Conservation (phyloP, 1,139 yeast species). For the Blastobotrys malaysiensis region DNA sequence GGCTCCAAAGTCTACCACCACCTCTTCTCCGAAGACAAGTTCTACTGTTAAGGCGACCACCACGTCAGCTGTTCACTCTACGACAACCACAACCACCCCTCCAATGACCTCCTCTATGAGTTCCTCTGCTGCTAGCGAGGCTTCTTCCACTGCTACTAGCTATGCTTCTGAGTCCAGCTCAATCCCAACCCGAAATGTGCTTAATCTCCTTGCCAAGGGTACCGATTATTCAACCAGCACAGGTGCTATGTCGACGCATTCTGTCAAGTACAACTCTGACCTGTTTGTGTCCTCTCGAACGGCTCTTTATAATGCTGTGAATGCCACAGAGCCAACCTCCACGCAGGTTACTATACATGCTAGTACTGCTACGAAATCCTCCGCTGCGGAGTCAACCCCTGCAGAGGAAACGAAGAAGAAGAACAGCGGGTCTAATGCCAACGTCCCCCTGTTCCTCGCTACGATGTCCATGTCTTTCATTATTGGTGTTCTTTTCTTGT, state of each 20-base stretch:
- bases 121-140: slow-evolving; percentile 5
- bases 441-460: not conserved
- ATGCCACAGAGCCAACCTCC: slow-evolving; percentile 9
- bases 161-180: slow-evolving; percentile 5
- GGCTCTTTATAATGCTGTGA: slow-evolving; percentile 24
- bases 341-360: slow-evolving; percentile 2
- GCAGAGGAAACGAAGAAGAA: not conserved
- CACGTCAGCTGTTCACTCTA: slow-evolving; percentile 1
- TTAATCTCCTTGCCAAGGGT: slow-evolving; percentile 4
- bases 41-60: not conserved
- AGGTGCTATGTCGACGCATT: slow-evolving; percentile 7
- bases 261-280: slow-evolving; percentile 19
- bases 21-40: slow-evolving; percentile 12
- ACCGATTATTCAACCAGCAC: slow-evolving; percentile 6
- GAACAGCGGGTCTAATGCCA: not conserved
- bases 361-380: not conserved
- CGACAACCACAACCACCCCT: not conserved
- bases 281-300: slow-evolving; percentile 20
- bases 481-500: not conserved
- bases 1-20: slow-evolving; percentile 10
- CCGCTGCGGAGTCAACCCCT: not conserved
- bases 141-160: not conserved
- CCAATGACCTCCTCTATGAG: slow-evolving; percentile 15
- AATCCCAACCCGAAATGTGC: not conserved
- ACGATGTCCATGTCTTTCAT: not conserved